A percentile compares a stretch with the other conserved stretches of the same genome.
These are phyloP conservation scores for Serendipita sp. DNA, from an alignment of 768 basidiomycete genomes.

Conservation along the genomic window DNA sequence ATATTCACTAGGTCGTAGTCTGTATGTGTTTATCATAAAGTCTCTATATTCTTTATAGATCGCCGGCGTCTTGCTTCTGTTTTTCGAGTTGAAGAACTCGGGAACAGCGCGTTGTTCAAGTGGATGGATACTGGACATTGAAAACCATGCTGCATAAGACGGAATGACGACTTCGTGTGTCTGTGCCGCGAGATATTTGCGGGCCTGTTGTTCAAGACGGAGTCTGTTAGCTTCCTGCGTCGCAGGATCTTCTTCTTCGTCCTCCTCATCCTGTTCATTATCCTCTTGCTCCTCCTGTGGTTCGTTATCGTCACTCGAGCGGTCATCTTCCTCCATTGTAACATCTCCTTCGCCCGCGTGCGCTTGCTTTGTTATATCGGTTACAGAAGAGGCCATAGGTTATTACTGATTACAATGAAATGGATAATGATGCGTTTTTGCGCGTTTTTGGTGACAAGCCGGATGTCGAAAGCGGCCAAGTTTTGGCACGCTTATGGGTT, in stretches of 20 bases:
- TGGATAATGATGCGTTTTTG: background rate
- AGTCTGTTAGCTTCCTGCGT: slow-evolving; percentile 66
- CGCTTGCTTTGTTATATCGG: background rate
- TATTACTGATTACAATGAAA: background rate
- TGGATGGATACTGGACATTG: slow-evolving; percentile 82
- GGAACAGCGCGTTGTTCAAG: slow-evolving; percentile 86
- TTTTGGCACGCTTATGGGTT: background rate
- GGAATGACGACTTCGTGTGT: slow-evolving; percentile 96
- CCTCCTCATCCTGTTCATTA: slow-evolving; percentile 65
- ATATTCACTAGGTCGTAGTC: slow-evolving; percentile 85
- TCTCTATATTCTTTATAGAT: slow-evolving; percentile 99
- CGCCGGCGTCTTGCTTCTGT: slow-evolving; percentile 85
- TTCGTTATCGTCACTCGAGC: slow-evolving; percentile 6
- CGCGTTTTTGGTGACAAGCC: background rate
- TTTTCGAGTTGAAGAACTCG: slow-evolving; percentile 95
- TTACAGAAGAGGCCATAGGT: background rate
- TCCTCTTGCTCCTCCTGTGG: slow-evolving; percentile 45
- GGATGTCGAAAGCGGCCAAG: background rate
- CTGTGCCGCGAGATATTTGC: slow-evolving; percentile 90
- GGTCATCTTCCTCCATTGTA: slow-evolving; percentile 4
- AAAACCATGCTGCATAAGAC: slow-evolving; percentile 96
- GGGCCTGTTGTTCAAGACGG: slow-evolving; percentile 70
- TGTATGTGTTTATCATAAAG: slow-evolving; percentile 98
- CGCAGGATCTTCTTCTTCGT: slow-evolving; percentile 65
- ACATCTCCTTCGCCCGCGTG: slow-evolving; percentile 8